Percentiles rank a stretch among this genome's conserved stretches.
Conservation (phyloP, 108 stramenopile genomes). For the Pinguiococcus pyrenoidosus region DNA sequence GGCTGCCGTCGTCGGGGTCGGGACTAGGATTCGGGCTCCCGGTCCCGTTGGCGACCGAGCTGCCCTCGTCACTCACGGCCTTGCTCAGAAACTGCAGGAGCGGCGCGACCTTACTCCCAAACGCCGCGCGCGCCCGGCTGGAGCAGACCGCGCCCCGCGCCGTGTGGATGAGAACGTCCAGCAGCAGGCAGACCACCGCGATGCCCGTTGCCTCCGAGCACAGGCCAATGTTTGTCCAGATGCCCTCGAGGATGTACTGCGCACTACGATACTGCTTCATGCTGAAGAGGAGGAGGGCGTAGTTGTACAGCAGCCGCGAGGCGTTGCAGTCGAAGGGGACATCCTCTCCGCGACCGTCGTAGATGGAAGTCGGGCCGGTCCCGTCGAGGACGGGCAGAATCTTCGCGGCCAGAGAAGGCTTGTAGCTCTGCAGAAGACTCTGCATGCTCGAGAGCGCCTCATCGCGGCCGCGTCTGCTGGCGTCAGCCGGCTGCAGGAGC, state of each 20-base stretch:
- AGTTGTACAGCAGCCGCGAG: conserved; percentile 28
- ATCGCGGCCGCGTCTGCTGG: too few relatives aligned
- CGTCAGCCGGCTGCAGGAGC: too few relatives aligned
- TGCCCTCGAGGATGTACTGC: conserved; percentile 12
- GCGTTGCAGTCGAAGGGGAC: conserved; percentile 20
- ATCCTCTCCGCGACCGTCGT: too few relatives aligned
- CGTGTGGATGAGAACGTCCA: conserved; percentile 24
- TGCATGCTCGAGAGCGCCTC: too few relatives aligned
- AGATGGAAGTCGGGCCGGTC: too few relatives aligned
- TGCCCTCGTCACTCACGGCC: conserved; percentile 2
- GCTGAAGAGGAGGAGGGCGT: conserved; percentile 18
- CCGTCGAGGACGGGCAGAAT: too few relatives aligned
- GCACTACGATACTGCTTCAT: conserved; percentile 27
- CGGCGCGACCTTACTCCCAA: not conserved
- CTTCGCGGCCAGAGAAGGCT: too few relatives aligned
- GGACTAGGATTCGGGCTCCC: conserved; percentile 6
- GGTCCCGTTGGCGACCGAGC: conserved; percentile 5
- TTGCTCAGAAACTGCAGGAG: not conserved
- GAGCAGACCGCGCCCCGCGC: conserved; percentile 9
- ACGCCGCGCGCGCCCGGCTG: not conserved
- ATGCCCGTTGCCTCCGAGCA: conserved; percentile 18
- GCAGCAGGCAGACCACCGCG: conserved; percentile 27
- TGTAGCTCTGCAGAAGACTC: too few relatives aligned
- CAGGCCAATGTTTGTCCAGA: conserved; percentile 20
- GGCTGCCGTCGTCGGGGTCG: too few relatives aligned